Base-by-base conservation (phyloP, 768 basidiomycete genomes). In the Pleurotus sapidus region DNA sequence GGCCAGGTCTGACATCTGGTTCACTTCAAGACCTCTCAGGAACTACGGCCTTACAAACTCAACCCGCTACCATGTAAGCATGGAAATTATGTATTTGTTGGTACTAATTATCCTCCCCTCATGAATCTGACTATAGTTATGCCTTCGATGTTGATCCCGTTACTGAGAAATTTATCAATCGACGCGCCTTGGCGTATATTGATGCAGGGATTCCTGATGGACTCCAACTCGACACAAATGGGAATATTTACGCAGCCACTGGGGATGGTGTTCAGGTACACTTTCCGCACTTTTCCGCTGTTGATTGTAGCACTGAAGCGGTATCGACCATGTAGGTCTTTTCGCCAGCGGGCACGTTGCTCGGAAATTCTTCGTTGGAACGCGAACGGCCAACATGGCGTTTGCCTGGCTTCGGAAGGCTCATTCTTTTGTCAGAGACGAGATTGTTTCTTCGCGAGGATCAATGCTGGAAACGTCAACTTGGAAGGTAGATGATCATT, bases 201-300 rank as follows among this genome's bases (percentile, higher is more conserved):
- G 88, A 89, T 58, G 74, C 84, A 17, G 88, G 87, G 0, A 69
- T 84, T 34, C 81, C 87, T 3, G 88, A 90, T 58, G 88, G 88
- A 7, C 67, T 89, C 9, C 83, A 86, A 62, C 73, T 87, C 1
- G 89, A 91, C 62, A 71, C 71, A 2, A 65, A 76, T 0, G 86
- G 86, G 0, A 89, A 90, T 60, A 80, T 91, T 0, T 90, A 83
- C 64, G 73, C 83, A 0, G 84, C 83, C 2, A 82, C 81, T 57
- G 87, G 82, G n/a, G 89, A 90, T 57, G 88, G 88, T 37, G 78
- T 82, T 0, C 81, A 88, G 23, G 85, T 84, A 34, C 51, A 74
- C 59, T 12, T 40, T 51, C 30, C 23, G 15, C 18, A 23, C 11
- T 23, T 46, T 11, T 34, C 37, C 20, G 43, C 49, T 12, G 20